A percentile compares a stretch with the other conserved stretches of the same genome.
Conservation (phyloP, 202 grass and related monocot genomes). For the Sporobolus alterniflorus region DNA sequence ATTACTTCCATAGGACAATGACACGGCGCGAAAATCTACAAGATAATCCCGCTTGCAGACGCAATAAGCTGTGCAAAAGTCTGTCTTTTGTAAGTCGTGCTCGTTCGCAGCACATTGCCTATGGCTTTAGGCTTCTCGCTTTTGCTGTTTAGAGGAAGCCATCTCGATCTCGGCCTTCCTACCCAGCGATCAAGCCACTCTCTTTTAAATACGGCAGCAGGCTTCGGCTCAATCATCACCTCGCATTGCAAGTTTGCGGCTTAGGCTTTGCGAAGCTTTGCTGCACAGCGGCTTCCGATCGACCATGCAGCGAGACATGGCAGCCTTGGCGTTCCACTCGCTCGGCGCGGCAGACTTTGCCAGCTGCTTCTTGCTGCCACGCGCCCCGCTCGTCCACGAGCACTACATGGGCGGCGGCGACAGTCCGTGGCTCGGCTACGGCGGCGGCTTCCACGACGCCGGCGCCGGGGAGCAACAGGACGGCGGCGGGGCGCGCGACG, state of each 20-base stretch:
- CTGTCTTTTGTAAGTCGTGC: neutral
- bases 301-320: constrained; percentile 42
- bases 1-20: constrained; percentile 21
- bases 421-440: constrained; percentile 10
- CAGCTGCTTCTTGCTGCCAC: constrained; percentile 20
- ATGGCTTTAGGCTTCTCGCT: neutral
- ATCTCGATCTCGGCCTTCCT: neutral
- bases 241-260: constrained; percentile 13
- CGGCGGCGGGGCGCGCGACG: neutral
- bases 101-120: constrained; percentile 35
- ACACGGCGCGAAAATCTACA: neutral
- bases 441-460: constrained; percentile 24
- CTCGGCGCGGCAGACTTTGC: neutral
- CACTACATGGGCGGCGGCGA: neutral
- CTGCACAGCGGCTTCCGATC: neutral
- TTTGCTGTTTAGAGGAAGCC: constrained; percentile 38
- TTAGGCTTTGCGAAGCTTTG: neutral
- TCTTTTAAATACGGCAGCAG: constrained; percentile 13
- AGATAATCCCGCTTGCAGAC: constrained; percentile 5
- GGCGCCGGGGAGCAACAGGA: constrained; percentile 22
- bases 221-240: neutral
- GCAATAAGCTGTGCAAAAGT: constrained; percentile 34
- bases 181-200: neutral
- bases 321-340: constrained; percentile 25
- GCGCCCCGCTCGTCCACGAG: neutral